Evolutionary conservation across 2,329 filamentous ascomycete species (phyloP).

Genomic region (Cyphellophora attinorum): DNA sequence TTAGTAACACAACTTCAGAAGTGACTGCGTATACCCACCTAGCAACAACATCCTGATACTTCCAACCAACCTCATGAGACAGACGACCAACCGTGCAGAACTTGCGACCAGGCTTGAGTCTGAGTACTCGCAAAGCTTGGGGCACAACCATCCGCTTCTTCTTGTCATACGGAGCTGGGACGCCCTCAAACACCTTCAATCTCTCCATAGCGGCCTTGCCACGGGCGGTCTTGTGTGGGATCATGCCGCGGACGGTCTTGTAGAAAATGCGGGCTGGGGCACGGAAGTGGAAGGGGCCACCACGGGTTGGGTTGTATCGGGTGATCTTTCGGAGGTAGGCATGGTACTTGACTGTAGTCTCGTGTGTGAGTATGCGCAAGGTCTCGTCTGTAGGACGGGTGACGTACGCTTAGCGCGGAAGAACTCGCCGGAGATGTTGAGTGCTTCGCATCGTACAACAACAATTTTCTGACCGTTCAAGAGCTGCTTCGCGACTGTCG

Average conservation of each 20-base stretch:
- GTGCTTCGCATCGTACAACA: constrained; percentile 93
- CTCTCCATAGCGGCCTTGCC: constrained; percentile 94
- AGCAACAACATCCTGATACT: constrained; percentile 98
- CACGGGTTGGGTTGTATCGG: constrained; percentile 97
- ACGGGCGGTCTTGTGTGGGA: constrained; percentile 98
- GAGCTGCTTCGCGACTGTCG: constrained; percentile 27
- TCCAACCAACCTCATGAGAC: constrained; percentile 99
- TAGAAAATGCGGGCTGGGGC: constrained; percentile 99
- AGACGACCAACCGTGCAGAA: constrained; percentile 99
- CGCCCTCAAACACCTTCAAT: constrained; percentile 99
- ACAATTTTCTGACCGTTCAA: constrained; percentile 73
- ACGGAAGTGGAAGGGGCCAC: constrained; percentile 99
- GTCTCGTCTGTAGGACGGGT: not conserved
- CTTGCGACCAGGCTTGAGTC: constrained; percentile 98
- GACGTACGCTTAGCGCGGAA: constrained; percentile 96
- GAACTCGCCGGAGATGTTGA: constrained; percentile 99
- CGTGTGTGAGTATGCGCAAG: constrained; percentile 1
- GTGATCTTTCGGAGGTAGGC: constrained; percentile 99
- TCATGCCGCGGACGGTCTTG: constrained; percentile 99
- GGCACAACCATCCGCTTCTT: constrained; percentile 99
- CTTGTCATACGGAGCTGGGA: constrained; percentile 98
- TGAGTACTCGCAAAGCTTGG: constrained; percentile 91
- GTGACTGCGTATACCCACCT: constrained; percentile 55
- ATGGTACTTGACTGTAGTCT: constrained; percentile 16
- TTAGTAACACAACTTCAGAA: constrained; percentile 2